A percentile compares a stretch with the other conserved stretches of the same genome.
Evolutionary conservation across 345 rosid species (phyloP).

Genomic region (Salix purpurea): DNA sequence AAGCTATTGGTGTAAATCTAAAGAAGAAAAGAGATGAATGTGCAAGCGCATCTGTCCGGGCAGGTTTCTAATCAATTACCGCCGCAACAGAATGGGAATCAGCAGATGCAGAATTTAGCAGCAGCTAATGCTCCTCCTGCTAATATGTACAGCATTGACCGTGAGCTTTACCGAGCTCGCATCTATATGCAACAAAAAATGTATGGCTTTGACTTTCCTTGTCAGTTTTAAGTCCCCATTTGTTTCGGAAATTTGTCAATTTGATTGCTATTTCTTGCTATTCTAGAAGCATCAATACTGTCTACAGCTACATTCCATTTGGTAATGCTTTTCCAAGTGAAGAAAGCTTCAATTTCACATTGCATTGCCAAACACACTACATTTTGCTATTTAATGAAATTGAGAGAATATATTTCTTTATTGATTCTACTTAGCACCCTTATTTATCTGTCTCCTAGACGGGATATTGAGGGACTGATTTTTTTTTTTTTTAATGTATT

Average conservation of each 20-base stretch:
- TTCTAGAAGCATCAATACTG: background rate
- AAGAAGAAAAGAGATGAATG: slow-evolving; percentile 42
- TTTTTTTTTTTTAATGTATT: background rate
- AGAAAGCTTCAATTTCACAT: background rate
- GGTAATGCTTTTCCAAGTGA: background rate
- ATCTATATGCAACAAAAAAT: slow-evolving; percentile 42
- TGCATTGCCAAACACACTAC: background rate
- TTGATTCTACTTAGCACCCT: background rate
- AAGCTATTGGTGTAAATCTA: background rate
- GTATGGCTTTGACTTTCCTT: slow-evolving; percentile 35
- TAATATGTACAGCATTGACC: slow-evolving; percentile 35
- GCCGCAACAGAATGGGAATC: slow-evolving; percentile 63
- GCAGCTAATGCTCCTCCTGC: slow-evolving; percentile 16
- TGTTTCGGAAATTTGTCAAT: background rate
- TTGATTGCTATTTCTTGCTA: background rate
- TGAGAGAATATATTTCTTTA: background rate
- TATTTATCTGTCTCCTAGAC: background rate
- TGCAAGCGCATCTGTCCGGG: slow-evolving; percentile 60
- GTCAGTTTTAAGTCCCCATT: background rate
- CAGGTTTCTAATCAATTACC: slow-evolving; percentile 59
- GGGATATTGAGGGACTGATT: background rate
- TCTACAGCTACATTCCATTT: too few relatives aligned
- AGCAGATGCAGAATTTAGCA: slow-evolving; percentile 51
- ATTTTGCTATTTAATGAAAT: background rate
- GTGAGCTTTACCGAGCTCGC: slow-evolving; percentile 45